A percentile compares a stretch with the other conserved stretches of the same genome.
Conservation (phyloP, 371 early-diverging fungal species). For the Mortierella sp. region DNA sequence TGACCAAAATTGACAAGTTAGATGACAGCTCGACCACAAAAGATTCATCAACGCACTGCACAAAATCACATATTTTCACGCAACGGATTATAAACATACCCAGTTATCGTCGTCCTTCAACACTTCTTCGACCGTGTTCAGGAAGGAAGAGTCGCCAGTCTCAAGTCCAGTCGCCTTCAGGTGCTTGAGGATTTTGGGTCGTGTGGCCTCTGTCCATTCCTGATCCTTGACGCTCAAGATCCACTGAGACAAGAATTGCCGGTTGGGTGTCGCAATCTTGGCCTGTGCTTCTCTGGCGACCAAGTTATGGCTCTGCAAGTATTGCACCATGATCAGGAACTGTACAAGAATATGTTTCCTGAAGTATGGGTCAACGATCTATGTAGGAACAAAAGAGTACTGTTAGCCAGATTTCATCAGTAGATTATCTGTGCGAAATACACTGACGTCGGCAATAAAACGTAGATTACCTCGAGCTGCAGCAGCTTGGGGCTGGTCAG, state of each 20-base stretch:
- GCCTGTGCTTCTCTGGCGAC: conserved; percentile 38
- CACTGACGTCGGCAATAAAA: not conserved
- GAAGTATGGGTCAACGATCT: conserved; percentile 76
- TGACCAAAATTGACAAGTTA: not conserved
- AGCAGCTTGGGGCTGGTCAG: conserved; percentile 80
- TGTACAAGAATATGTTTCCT: conserved; percentile 87
- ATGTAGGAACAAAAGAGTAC: conserved; percentile 6
- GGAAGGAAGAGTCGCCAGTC: conserved; percentile 32
- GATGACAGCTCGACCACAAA: not conserved
- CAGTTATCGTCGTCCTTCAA: conserved; percentile 42
- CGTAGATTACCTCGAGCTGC: conserved; percentile 70
- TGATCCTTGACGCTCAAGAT: conserved; percentile 31
- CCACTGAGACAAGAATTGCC: conserved; percentile 46
- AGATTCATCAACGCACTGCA: not conserved
- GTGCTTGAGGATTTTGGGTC: conserved; percentile 31
- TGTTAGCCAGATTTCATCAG: not conserved
- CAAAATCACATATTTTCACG: not conserved
- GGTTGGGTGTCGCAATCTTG: conserved; percentile 56
- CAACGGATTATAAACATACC: conserved; percentile 23
- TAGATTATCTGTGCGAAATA: not conserved
- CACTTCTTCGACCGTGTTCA: conserved; percentile 22
- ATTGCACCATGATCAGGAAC: conserved; percentile 79
- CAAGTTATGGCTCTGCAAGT: conserved; percentile 58
- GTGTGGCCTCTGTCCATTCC: conserved; percentile 33
- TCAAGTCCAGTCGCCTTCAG: conserved; percentile 29